Conservation (phyloP, 768 basidiomycete genomes). For the Hypholoma fasciculare region DNA sequence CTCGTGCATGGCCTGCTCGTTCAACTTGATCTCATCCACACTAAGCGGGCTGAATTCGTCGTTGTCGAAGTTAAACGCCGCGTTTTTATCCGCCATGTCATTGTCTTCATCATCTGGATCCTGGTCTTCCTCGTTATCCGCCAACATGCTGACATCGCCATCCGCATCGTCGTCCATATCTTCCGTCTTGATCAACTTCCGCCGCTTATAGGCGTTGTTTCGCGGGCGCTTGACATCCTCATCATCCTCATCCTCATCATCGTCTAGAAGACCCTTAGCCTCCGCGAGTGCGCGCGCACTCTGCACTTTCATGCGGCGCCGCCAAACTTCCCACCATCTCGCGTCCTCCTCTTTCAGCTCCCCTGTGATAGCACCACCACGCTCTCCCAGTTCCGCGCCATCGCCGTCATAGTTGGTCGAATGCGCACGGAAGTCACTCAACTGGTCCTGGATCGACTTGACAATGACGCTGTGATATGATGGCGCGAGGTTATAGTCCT, state of each 20-base stretch:
- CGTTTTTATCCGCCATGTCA: conserved; percentile 23
- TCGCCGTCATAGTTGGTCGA: conserved; percentile 54
- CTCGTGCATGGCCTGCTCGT: conserved; percentile 68
- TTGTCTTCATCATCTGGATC: conserved; percentile 7
- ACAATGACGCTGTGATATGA: conserved; percentile 68
- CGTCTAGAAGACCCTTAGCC: conserved; percentile 20
- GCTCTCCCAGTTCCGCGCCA: conserved; percentile 24
- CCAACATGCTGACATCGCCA: conserved; percentile 19
- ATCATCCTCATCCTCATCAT: conserved; percentile 30
- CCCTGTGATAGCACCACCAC: conserved; percentile 28
- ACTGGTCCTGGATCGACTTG: conserved; percentile 85
- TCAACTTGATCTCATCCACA: conserved; percentile 63
- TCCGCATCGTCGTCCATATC: conserved; percentile 27
- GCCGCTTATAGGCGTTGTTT: conserved; percentile 9
- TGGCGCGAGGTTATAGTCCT: conserved; percentile 80
- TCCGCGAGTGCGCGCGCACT: conserved; percentile 22
- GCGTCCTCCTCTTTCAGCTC: conserved; percentile 47
- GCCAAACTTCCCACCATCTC: conserved; percentile 75
- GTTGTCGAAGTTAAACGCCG: conserved; percentile 32
- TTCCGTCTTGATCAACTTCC: conserved; percentile 14
- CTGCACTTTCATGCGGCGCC: conserved; percentile 44
- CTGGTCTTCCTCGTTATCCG: conserved; percentile 20
- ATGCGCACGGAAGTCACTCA: conserved; percentile 78
- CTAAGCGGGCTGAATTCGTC: conserved; percentile 41
- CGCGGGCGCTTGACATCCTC: conserved; percentile 6